Base-by-base conservation (phyloP, 2,329 filamentous ascomycete species). In the Pseudocercospora vitis region DNA sequence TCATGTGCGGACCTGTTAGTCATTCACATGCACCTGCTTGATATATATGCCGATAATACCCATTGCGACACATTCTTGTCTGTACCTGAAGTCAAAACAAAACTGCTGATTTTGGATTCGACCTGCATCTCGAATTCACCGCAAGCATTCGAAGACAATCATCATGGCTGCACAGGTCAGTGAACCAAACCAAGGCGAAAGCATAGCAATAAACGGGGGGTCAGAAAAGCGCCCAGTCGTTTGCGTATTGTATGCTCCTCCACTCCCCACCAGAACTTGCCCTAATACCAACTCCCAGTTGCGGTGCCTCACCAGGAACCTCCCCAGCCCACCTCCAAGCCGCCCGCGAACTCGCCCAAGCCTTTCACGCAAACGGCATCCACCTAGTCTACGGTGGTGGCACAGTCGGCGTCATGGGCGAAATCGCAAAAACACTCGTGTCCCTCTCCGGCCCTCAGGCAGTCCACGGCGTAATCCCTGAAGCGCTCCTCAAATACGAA, bases 321-420 rank as follows among this genome's bases (percentile, higher is more conserved):
- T 86, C 83, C 58, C 85, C 89, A 11, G 80, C 79, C 3, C 89
- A 96, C 72, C 74, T 95, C 65, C 84, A 85, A 70, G 85, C 90
- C 6, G 94, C 94, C 2, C 86, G 86, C 32, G 74, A 82, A 24
- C 84, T 97, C 11, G 92, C 87, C 50, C 76, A 77, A 28, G 78
- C 80, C 60, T 87, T 97, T 75, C 87, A 91, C 69, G 79, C 81
- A 47, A 81, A 88, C 67, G 85, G 89, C 70, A 90, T 95, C 65
- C 81, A 82, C 7, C 83, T 99, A 37, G 91, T 97, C 60, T 99
- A 97, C 73, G 94, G 94, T 63, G 94, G 94, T 63, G 94, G 94
- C 67, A 97, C 92, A 2, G 84, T 90, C 31, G 94, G 94, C 7
- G 81, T 99, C 40, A 99, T 99, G 94, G 94, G 94, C 68, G 91